Evolutionary conservation across 768 basidiomycete species (phyloP).

Genomic region (Boletus reticuloceps): DNA sequence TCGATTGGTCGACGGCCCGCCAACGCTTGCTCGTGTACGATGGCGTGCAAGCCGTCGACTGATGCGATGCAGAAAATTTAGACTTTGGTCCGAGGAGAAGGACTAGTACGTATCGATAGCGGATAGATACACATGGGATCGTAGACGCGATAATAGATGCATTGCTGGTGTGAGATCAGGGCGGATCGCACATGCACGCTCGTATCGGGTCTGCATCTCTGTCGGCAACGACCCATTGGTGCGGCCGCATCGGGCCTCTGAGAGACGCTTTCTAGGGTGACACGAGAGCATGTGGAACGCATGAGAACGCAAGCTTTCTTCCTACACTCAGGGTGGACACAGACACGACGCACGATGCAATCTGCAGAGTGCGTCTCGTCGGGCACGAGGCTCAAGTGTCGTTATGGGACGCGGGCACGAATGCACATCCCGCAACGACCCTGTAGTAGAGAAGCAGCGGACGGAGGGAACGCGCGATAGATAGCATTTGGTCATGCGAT

Average conservation of each 20-base stretch:
- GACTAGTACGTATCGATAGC: neutral
- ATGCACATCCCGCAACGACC: conserved; percentile 1
- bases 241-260: no score
- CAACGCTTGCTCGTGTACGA: conserved; percentile 72
- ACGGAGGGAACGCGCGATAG: neutral
- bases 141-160: neutral
- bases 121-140: neutral
- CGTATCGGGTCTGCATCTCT: no score
- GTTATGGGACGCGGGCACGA: no score
- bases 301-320: no score
- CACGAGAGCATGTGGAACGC: no score
- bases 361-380: no score
- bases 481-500: no score
- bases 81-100: conserved; percentile 17
- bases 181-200: no score
- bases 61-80: neutral
- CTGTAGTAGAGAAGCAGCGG: neutral
- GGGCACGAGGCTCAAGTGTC: neutral
- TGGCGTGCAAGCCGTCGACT: conserved; percentile 83
- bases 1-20: conserved; percentile 79
- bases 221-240: no score
- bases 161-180: neutral
- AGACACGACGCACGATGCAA: no score
- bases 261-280: no score
- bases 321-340: no score